These are phyloP conservation scores for Linnemannia hyalina DNA, from an alignment of 192 early-diverging fungal species.

Conservation along the genomic window DNA sequence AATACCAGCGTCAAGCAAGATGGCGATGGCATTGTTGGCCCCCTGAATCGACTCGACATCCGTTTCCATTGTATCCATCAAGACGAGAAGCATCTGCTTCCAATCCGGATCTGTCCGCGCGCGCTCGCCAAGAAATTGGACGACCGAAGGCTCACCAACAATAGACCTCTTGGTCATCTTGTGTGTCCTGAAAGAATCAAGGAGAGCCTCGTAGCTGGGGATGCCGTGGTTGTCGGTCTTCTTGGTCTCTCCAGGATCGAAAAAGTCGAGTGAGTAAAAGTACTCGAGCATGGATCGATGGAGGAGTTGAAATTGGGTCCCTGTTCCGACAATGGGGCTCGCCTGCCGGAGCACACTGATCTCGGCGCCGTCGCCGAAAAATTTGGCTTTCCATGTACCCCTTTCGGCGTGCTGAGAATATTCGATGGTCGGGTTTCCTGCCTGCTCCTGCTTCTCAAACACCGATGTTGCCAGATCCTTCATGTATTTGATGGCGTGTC, in stretches of 20 bases:
- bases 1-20: neutral
- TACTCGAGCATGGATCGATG: neutral
- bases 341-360: neutral
- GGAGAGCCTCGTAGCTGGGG: neutral
- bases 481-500: neutral
- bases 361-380: neutral
- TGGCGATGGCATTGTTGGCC: neutral
- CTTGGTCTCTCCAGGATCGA: neutral
- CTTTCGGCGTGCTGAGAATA: neutral
- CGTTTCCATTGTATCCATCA: neutral
- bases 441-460: neutral
- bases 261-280: neutral
- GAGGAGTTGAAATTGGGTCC: neutral
- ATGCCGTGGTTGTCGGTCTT: neutral
- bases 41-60: neutral
- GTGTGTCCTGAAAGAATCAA: neutral
- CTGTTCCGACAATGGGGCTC: neutral
- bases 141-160: neutral
- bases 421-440: neutral
- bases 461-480: neutral
- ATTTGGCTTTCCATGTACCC: neutral
- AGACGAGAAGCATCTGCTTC: neutral
- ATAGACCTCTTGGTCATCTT: neutral
- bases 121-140: neutral
- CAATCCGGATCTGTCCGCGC: neutral